Evolutionary conservation across 495 filamentous ascomycete genomes (phyloP), one percentile per base, ranked within the genome.

Genomic region (Rhypophila decipiens): DNA sequence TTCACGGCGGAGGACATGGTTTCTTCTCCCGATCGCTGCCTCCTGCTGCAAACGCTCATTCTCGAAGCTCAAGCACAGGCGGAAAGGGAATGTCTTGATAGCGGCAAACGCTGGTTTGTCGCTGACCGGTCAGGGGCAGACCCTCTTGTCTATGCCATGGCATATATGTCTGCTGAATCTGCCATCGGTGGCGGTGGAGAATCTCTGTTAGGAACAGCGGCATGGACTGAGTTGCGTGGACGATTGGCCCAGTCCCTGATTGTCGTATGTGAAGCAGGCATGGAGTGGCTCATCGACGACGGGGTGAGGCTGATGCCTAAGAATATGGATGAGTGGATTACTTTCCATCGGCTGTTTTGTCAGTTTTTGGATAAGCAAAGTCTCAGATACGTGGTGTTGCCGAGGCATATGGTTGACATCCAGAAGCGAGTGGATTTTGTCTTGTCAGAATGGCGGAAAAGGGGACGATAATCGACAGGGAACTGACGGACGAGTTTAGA

Each of bases 111-210:
- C 19, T 75, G 74, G 71, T 70, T 71, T 53, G 65, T 78, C 44
- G 73, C 75, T 0, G 76, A 77, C 52, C 63, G 76, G 5, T 78
- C 75, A 4, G 73, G 63, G 1, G 41, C 74, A 5, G 76, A 78
- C 45, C 69, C 74, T 11, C 50, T 78, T 13, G 63, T 68, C 13
- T 78, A 77, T 49, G 63, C 71, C 10, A 38, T 47, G 19, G 60
- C 59, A 4, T 70, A 70, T n/a, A n/a, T n/a, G n/a, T n/a, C n/a
- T n/a, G n/a, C n/a, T n/a, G n/a, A n/a, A n/a, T n/a, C n/a, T n/a
- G n/a, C n/a, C 46, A 66, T 66, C 12, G 59, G 70, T 13, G 35
- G 52, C 9, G 64, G 57, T 2, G 66, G 56, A 2, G 59, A 58
- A 5, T 22, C 31, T 11, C 53, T 76, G 39, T 5, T 59, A 18